Conservation (phyloP, 306 rosid genomes). For the Arachis stenosperma region DNA sequence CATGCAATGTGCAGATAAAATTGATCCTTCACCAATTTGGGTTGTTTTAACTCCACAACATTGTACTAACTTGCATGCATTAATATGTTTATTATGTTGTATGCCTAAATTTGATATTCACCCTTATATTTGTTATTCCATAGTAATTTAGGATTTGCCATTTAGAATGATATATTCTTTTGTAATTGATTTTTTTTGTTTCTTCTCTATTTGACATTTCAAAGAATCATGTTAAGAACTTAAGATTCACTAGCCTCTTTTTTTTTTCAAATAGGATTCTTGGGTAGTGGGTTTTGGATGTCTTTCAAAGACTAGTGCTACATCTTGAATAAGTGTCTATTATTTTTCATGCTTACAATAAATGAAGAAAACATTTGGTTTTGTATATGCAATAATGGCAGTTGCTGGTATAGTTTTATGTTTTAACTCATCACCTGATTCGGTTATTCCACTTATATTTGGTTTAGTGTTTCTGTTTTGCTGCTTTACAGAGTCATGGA, state of each 20-base stretch:
- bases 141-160: background rate
- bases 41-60: background rate
- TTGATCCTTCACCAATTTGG: background rate
- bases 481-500: too few species aligned
- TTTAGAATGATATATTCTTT: background rate
- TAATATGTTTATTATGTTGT: background rate
- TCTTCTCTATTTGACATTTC: too few species aligned
- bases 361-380: background rate
- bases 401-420: background rate
- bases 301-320: background rate
- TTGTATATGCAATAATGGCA: conserved; percentile 13
- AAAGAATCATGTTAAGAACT: background rate
- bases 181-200: too few species aligned
- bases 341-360: conserved; percentile 11
- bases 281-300: conserved; percentile 27
- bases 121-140: background rate
- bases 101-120: background rate
- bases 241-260: too few species aligned
- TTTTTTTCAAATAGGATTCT: conserved; percentile 8
- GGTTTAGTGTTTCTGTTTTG: background rate
- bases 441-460: conserved; percentile 1
- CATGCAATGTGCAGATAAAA: background rate
- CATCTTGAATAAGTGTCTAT: conserved; percentile 2
- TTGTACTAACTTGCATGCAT: background rate
- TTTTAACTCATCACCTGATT: background rate